Base-by-base conservation (phyloP, 441 rosid species). In the Adansonia rubrostipa region DNA sequence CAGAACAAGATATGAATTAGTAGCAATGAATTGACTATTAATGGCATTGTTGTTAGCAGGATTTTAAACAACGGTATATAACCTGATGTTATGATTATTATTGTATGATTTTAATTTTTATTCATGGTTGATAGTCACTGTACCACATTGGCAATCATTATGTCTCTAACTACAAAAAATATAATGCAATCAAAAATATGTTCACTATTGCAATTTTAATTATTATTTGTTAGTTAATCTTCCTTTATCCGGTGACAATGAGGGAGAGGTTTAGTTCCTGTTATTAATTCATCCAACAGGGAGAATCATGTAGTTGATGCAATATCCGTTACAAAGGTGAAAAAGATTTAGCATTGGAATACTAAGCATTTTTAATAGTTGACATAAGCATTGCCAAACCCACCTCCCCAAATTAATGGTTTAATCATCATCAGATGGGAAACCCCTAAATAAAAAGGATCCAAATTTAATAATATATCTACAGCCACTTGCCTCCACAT, bases 261-360 rank as follows among this genome's bases (percentile, higher is more conserved):
- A 36, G 17, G 40, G 20, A 7, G 76, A 66, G 54, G 69, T 22
- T 58, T 44, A 75, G 79, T 65, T 76, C 78, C 80, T 79, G 80
- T 77, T 68, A 54, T 57, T 60, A 45, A 78, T 80, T 47, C 57
- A 71, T 79, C 71, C 66, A 53, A 13, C 77, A 75, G 56, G 51
- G 6, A 57, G 78, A 74, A 79, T 82, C 80, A 77, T 71, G 48
- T 57, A 71, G 50, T 71, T 61, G 76, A 63, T 78, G 78, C 73
- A 14, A 22, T 48, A 57, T n/a, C 19, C 9, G 36, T 51, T 78
- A 54, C 70, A 80, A 80, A 71, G 82, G 44, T 79, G 79, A 81
- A 80, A 82, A 79, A 42, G 77, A 78, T 67, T 24, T 24, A 81
- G 79, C 66, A 45, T 65, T 28, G 67, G 80, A 77, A 83, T 85